Conservation (phyloP, 352 stramenopile genomes). For the Globisporangium uncinulatum region DNA sequence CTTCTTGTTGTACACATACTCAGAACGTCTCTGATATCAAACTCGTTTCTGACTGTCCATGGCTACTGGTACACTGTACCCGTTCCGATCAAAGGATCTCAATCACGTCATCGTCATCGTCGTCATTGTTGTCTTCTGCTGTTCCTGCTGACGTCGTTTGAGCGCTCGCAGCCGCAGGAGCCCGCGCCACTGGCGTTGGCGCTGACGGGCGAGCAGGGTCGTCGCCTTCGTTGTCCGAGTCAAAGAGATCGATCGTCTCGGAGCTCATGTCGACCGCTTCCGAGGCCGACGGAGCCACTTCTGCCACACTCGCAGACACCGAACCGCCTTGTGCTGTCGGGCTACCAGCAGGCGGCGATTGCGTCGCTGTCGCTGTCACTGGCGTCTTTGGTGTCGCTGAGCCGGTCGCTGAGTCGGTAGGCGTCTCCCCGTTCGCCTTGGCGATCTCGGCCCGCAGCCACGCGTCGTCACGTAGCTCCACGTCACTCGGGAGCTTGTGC, state of each 20-base stretch:
- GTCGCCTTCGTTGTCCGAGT: constrained; percentile 41
- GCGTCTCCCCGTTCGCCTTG: constrained; percentile 26
- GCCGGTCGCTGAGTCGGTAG: not conserved
- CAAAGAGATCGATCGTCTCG: constrained; percentile 53
- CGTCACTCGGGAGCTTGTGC: constrained; percentile 53
- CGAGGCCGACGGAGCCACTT: not conserved
- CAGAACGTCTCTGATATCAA: too few species aligned
- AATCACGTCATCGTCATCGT: constrained; percentile 19
- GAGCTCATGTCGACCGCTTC: constrained; percentile 20
- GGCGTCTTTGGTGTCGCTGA: constrained; percentile 8
- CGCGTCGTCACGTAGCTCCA: constrained; percentile 60
- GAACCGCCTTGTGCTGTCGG: too few species aligned
- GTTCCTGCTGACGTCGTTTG: not conserved
- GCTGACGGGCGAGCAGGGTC: not conserved
- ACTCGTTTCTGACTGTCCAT: too few species aligned
- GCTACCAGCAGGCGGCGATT: not conserved
- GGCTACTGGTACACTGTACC: too few species aligned
- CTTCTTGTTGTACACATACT: too few species aligned
- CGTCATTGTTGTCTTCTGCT: constrained; percentile 1
- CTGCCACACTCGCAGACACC: too few species aligned
- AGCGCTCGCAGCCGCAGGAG: not conserved
- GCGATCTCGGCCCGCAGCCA: constrained; percentile 73
- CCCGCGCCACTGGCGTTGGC: constrained; percentile 1
- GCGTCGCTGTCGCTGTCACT: constrained; percentile 5
- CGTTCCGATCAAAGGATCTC: constrained; percentile 13